Conservation (phyloP, 2,329 filamentous ascomycete genomes). For the Capronia coronata region DNA sequence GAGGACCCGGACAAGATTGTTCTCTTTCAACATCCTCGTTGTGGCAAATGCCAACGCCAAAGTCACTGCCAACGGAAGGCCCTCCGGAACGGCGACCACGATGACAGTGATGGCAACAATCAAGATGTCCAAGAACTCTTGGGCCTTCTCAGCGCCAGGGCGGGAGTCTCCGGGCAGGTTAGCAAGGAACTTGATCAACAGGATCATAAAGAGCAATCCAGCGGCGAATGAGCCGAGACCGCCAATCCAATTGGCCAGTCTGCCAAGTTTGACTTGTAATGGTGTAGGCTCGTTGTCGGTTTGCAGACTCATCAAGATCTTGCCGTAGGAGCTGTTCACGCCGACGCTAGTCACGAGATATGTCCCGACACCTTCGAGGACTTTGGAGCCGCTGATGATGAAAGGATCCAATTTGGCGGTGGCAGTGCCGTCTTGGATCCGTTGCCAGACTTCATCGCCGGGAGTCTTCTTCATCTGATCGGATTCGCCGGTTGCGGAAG, state of each 20-base stretch:
- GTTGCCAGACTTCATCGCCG: constrained; percentile 54
- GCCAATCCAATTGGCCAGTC: constrained; percentile 70
- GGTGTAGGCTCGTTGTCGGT: constrained; percentile 70
- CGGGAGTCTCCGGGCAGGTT: constrained; percentile 50
- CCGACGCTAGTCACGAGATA: constrained; percentile 69
- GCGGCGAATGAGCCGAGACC: constrained; percentile 68
- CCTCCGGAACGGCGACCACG: constrained; percentile 72
- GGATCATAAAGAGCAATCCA: constrained; percentile 73
- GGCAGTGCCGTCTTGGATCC: constrained; percentile 48
- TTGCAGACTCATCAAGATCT: constrained; percentile 66
- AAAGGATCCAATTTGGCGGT: constrained; percentile 58
- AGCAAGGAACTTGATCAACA: constrained; percentile 79
- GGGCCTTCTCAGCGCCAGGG: constrained; percentile 66
- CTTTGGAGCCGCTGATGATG: constrained; percentile 73
- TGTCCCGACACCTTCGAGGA: constrained; percentile 70
- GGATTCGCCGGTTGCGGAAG: constrained; percentile 66
- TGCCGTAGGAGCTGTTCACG: constrained; percentile 66
- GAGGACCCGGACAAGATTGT: constrained; percentile 68
- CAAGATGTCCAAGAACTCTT: constrained; percentile 68
- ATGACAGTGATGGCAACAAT: constrained; percentile 75
- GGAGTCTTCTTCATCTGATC: constrained; percentile 63
- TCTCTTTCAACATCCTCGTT: constrained; percentile 68
- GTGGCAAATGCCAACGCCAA: constrained; percentile 71
- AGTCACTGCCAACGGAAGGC: constrained; percentile 70
- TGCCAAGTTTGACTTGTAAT: constrained; percentile 67